phyloP scores from a whole-genome alignment of 164 flowering plant genomes.

The Chimonanthus praecox region DNA sequence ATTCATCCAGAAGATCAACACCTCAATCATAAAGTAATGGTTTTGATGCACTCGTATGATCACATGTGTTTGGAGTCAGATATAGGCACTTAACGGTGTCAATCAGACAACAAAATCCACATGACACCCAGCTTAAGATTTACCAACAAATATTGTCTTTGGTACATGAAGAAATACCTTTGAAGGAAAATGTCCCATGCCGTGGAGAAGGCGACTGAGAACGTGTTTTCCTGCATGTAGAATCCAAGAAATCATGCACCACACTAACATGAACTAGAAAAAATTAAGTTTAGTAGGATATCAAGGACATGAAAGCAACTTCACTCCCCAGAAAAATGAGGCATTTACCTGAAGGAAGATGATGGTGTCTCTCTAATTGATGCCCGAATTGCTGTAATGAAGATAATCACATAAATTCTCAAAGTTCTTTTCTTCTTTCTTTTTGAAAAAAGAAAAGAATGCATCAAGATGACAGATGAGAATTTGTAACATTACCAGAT shows the following conservation, averaged over 20 bases:
- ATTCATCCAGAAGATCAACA: background rate
- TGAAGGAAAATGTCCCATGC: constrained; percentile 41
- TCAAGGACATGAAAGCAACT: background rate
- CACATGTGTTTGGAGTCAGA: too few relatives aligned
- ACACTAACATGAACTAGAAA: background rate
- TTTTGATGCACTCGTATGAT: too few relatives aligned
- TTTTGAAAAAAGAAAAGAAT: background rate
- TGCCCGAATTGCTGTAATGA: constrained; percentile 13
- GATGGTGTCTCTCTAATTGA: constrained; percentile 1
- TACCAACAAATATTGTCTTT: background rate
- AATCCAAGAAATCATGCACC: background rate
- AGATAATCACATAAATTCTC: background rate
- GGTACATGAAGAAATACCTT: constrained; percentile 15
- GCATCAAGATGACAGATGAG: background rate
- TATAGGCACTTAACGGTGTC: too few relatives aligned
- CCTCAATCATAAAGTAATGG: constrained; percentile 1
- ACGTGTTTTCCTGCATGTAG: constrained; percentile 45
- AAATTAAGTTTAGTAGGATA: background rate
- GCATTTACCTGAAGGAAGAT: background rate
- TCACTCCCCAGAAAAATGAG: background rate
- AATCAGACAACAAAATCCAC: too few relatives aligned
- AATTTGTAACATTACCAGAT: constrained; percentile 32
- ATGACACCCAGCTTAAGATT: too few relatives aligned
- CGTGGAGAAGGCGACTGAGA: constrained; percentile 52
- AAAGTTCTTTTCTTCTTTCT: too few relatives aligned